Evolutionary conservation across 306 rosid species (phyloP), one percentile per base, ranked within the genome.

Genomic region (Morella rubra): DNA sequence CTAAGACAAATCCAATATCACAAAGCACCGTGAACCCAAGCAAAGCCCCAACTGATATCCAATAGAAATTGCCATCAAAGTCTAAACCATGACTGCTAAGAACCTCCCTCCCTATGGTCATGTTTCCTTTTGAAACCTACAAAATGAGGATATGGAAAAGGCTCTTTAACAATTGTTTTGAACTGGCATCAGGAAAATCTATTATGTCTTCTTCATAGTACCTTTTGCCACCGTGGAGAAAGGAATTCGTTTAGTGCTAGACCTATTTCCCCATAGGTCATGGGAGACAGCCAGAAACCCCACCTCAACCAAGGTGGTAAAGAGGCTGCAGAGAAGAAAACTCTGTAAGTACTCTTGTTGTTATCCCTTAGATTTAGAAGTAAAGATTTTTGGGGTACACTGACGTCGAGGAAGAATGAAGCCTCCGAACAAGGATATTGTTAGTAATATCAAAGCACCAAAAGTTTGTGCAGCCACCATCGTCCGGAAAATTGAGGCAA

Each of bases 211-310:
- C 77, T 79, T 73, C 52, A 54, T 53, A 44, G 18, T 82, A 88
- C 92, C 88, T 84, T 85, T 78, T 82, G 88, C 92, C 92, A 88
- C 67, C 88, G 88, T 44, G 90, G 92, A 75, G 85, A 88, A 54
- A 75, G 87, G 80, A 88, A 88, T 69, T 88, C 92, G 84, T 86
- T 86, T 6, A 82, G 54, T 65, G 92, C 72, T 75, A 88, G 64
- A 70, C 90, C 90, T 77, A 88, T 86, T 84, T 88, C 88, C 12
- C 77, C 92, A 82, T 88, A 88, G 55, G 88, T 55, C 87, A 86
- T 77, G 40, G 92, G 92, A 66, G 92, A 86, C 76, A 88, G 75
- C 92, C 92, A 88, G 74, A 86, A 88, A 2, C 84, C 90, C 90
- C 88, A 86, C 74, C 87, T 82, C 80, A 86, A 78, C 92, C 90